A percentile compares a stretch with the other conserved stretches of the same genome.
Evolutionary conservation across 1,139 yeast genomes (phyloP).

Genomic region (Torulaspora globosa): DNA sequence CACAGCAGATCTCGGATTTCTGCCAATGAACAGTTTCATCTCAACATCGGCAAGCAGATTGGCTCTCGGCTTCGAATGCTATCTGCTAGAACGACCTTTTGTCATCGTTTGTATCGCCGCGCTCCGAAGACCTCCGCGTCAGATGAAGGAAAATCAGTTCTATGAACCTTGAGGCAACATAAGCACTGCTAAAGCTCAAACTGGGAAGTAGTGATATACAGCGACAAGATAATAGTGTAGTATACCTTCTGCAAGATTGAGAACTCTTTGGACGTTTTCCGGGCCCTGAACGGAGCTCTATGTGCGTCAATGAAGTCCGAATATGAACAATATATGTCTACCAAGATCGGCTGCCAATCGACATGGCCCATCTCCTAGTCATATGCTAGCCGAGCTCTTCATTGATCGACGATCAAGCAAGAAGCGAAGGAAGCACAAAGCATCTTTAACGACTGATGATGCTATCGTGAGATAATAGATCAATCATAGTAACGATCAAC

Average conservation of each 20-base stretch:
- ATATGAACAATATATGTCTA: not conserved
- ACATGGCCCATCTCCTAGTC: not conserved
- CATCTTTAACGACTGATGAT: conserved; percentile 5
- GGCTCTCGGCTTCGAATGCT: not conserved
- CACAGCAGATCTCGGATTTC: conserved; percentile 27
- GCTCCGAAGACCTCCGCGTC: not conserved
- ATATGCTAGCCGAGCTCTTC: not conserved
- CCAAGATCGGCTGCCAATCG: not conserved
- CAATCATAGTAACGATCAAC: not conserved
- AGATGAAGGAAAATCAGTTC: not conserved
- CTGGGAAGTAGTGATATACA: no score
- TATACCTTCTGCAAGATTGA: no score
- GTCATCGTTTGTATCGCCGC: not conserved
- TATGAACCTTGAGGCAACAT: not conserved
- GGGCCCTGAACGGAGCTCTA: no score
- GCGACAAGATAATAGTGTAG: no score
- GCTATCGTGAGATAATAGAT: not conserved
- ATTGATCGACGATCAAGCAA: not conserved
- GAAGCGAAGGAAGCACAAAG: not conserved
- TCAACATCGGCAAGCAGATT: conserved; percentile 1
- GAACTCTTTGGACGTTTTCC: no score
- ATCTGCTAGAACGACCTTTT: not conserved
- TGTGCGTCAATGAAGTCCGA: no score
- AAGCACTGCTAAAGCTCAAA: no score
- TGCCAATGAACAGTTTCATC: conserved; percentile 28